A percentile compares a stretch with the other conserved stretches of the same genome.
Conservation (phyloP, 305 asterid species). For the Solanum chacoense region DNA sequence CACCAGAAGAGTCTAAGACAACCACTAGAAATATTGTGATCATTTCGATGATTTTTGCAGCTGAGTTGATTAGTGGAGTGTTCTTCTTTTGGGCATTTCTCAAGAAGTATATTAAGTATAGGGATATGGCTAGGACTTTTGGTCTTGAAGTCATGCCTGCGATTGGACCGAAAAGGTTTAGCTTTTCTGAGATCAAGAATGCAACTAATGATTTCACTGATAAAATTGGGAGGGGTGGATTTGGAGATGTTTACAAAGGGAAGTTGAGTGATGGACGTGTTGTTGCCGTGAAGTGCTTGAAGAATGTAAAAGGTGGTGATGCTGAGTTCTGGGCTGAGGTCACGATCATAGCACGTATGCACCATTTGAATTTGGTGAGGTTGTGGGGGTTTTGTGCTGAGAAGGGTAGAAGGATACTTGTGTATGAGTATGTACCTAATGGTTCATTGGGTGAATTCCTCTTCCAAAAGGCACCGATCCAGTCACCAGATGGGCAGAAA, state of each 20-base stretch:
- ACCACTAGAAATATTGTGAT: conserved; percentile 55
- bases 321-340: conserved; percentile 87
- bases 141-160: conserved; percentile 74
- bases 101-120: conserved; percentile 62
- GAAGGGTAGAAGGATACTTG: conserved; percentile 49
- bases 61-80: conserved; percentile 70
- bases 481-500: conserved; percentile 10
- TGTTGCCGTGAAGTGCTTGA: conserved; percentile 66
- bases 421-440: conserved; percentile 70
- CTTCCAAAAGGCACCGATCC: conserved; percentile 22
- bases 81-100: conserved; percentile 70
- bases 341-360: conserved; percentile 83
- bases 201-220: conserved; percentile 56
- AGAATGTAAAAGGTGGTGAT: conserved; percentile 49
- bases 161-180: conserved; percentile 77
- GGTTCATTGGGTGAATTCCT: conserved; percentile 69
- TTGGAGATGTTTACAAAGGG: conserved; percentile 66
- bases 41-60: conserved; percentile 46
- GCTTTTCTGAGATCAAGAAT: conserved; percentile 42
- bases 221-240: conserved; percentile 65
- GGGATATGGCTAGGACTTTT: conserved; percentile 85
- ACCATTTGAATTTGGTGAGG: conserved; percentile 76
- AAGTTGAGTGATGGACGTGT: conserved; percentile 59
- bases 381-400: conserved; percentile 93
- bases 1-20: conserved; percentile 46